Evolutionary conservation across 2,329 filamentous ascomycete genomes (phyloP), one percentile per base, ranked within the genome.

Genomic region (Bipolaris victoriae): DNA sequence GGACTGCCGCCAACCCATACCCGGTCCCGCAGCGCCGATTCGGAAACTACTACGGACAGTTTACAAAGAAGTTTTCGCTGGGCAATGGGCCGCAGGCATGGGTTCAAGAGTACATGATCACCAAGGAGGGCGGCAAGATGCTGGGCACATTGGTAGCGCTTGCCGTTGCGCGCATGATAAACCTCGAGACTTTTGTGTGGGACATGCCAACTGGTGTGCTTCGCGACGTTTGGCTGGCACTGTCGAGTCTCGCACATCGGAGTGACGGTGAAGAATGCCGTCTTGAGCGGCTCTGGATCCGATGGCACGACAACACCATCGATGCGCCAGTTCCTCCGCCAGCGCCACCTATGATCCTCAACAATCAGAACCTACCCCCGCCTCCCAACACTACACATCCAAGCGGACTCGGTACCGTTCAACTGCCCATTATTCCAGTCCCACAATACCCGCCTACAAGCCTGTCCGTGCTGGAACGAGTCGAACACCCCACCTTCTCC

Each of bases 151-250:
- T 95, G 48, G 90, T 92, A 11, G 90, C 90, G 9, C 78, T 93
- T 62, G 90, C 90, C 11, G 82, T 95, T n/a, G 87, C 88, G 41
- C 88, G 90, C 61, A 95, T 95, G 91, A 80, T 86, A 49, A 91
- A 91, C 68, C 81, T 96, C 37, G 91, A 95, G 76, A 88, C 87
- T 0, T 95, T 95, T 69, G 82, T 91, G 3, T 95, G 91, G 91
- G 91, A 96, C 69, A 94, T 95, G 91, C 91, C 91, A 0, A 95
- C 91, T 0, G 91, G 91, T 1, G 89, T 95, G 16, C 78, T 92
- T 51, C 84, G 90, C 51, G 90, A 94, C 72, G 89, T 94, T 26
- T 95, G 92, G 84, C 85, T 92, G 70, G 88, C 90, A 20, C 81
- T 96, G 45, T 86, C 88, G 1, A 91, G 89, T 5, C 80, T 92